Evolutionary conservation across 176 grass and related monocot species (phyloP), one percentile per base, ranked within the genome.

Genomic region (Thalia dealbata): DNA sequence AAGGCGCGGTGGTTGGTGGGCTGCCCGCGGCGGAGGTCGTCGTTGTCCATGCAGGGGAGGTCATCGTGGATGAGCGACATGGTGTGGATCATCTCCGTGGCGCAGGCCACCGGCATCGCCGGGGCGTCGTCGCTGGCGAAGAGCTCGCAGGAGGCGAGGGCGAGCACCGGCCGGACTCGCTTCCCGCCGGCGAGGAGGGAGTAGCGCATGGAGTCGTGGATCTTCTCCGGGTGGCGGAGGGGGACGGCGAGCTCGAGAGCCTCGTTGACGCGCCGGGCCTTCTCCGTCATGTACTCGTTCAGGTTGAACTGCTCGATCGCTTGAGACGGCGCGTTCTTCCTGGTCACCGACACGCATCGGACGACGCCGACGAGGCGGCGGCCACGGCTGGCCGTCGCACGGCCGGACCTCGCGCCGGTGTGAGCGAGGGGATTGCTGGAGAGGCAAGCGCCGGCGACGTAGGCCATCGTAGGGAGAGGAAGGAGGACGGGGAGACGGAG

Each of bases 21-120:
- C 64, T 67, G 64, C 8, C 64, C 64, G 32, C 64, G 64, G 7
- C 64, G 64, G 19, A 67, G 64, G 35, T 18, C 64, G 64, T 67
- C 64, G 64, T 67, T 67, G 64, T 67, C 64, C 32, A 67, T 43
- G 35, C 64, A 67, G 29, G 64, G 64, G 19, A 67, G 64, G 10
- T 67, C 64, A 8, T 67, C 64, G 35, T 67, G 64, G 64, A 67
- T 67, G 64, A 67, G 64, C 7, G 64, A 67, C 64, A 67, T 67
- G 32, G 32, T 16, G 64, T 67, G 64, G 64, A 67, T 21, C 64
- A 67, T 67, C 64, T 67, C 64, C 2, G 35, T n/a, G 64, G 64
- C 64, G 64, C 64, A 67, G 35, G 64, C 64, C 64, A 67, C 64
- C 18, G 64, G 64, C 32, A 67, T 43, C 64, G 32, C 64, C 6